Conservation (phyloP, 176 grass and related monocot genomes). For the Areca catechu region DNA sequence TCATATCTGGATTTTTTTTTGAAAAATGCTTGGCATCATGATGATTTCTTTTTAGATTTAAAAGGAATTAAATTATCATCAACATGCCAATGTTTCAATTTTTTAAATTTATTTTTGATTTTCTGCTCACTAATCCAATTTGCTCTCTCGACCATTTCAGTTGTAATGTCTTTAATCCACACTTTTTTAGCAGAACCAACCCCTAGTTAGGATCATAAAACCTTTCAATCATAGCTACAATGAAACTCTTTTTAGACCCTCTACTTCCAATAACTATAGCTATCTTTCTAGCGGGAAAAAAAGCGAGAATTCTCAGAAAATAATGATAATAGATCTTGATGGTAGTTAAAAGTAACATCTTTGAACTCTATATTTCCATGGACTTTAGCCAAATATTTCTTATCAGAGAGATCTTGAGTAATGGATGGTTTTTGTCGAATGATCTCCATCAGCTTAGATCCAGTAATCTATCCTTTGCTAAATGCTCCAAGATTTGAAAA, state of each 20-base stretch:
- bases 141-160: constrained; percentile 93
- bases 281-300: constrained; percentile 96
- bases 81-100: no score
- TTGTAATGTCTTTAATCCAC: no score
- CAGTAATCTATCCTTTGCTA: constrained; percentile 94
- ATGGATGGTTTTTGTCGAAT: constrained; percentile 92
- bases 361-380: constrained; percentile 99
- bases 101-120: no score
- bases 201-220: no score
- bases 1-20: no score
- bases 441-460: constrained; percentile 84
- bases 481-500: constrained; percentile 97
- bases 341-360: constrained; percentile 97
- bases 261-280: constrained; percentile 88
- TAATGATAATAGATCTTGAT: constrained; percentile 81
- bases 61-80: no score
- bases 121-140: constrained; percentile 92
- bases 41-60: no score
- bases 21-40: no score
- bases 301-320: no score
- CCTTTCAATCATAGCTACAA: constrained; percentile 95
- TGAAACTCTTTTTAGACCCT: constrained; percentile 91
- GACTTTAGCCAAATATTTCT: constrained; percentile 77
- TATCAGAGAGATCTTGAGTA: constrained; percentile 66
- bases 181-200: no score